Evolutionary conservation across 176 grass and related monocot genomes (phyloP), one percentile per base, ranked within the genome.

Genomic region (Musa troglodytarum): DNA sequence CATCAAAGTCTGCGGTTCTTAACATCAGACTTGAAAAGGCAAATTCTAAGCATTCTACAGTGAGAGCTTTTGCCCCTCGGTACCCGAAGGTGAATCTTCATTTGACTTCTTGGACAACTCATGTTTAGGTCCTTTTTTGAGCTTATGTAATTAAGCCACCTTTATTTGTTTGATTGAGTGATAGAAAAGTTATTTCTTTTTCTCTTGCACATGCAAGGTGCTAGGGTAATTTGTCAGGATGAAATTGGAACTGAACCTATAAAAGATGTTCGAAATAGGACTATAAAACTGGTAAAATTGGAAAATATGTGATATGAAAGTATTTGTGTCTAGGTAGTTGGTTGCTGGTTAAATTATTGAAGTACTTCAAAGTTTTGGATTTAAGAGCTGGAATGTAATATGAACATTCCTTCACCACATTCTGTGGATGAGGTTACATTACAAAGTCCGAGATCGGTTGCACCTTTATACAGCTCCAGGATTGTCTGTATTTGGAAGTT

Each of bases 31-130:
- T 91, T 74, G 83, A 93, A 65, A 85, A 91, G 69, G 89, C 53
- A 73, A 90, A 90, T 78, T 81, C 68, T n/a, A 82, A 82, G 34
- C 77, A 82, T 25, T 89, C 83, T 64, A 81, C 76, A 76, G 84
- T 79, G 65, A 88, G 94, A 84, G 86, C 90, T 74, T 98, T 98
- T 87, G 81, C 84, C 53, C 84, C 90, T 82, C 81, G 88, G 87
- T 98, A 90, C 74, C 94, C 90, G 12, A 98, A 93, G 90, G 93
- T 97, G 54, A 83, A 82, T 77, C 64, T 53, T 78, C 71, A 55
- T 73, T 79, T 72, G 15, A 76, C 62, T 29, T 26, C 66, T 58
- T 21, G 51, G 26, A 62, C 16, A 43, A 49, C 9, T 43, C 10
- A 49, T 19, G 9, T 50, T 4, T 69, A 17, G 4, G 14, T 69